These are phyloP conservation scores for Dentipellis fragilis DNA, from an alignment of 768 basidiomycete species.

Conservation along the genomic window DNA sequence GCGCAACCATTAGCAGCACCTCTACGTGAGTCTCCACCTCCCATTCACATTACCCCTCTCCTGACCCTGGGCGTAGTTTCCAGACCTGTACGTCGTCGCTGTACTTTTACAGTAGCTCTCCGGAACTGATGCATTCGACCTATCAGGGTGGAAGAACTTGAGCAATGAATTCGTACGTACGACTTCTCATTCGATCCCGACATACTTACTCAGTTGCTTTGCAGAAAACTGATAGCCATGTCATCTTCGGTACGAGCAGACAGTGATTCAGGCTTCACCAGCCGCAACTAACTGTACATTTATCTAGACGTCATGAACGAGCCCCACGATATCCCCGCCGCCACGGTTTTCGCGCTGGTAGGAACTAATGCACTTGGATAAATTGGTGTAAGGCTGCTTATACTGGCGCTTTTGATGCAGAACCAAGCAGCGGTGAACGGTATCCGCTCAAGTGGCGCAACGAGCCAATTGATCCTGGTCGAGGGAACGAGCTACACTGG, in stretches of 20 bases:
- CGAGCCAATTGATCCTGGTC: slow-evolving; percentile 26
- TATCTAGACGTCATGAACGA: slow-evolving; percentile 49
- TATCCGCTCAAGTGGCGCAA: slow-evolving; percentile 54
- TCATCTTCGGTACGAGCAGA: slow-evolving; percentile 39
- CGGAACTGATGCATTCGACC: background rate
- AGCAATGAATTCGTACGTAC: slow-evolving; percentile 40
- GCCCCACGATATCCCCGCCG: slow-evolving; percentile 47
- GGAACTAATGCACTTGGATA: background rate
- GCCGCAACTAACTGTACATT: background rate
- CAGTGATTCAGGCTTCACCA: too few species aligned
- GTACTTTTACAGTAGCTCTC: background rate
- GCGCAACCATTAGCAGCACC: slow-evolving; percentile 37
- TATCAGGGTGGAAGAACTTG: slow-evolving; percentile 46
- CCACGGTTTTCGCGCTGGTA: slow-evolving; percentile 40
- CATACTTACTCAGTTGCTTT: background rate
- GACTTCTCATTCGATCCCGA: background rate
- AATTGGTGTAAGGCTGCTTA: background rate
- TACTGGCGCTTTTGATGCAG: slow-evolving; percentile 14
- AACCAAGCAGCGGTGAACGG: slow-evolving; percentile 60
- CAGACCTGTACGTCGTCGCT: slow-evolving; percentile 31
- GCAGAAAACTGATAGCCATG: slow-evolving; percentile 30
- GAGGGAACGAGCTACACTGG: slow-evolving; percentile 43
- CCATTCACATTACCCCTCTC: background rate
- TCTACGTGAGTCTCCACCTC: slow-evolving; percentile 27
- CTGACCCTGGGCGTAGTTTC: slow-evolving; percentile 25